Evolutionary conservation across 2,329 filamentous ascomycete species (phyloP), one percentile per base, ranked within the genome.

Genomic region (Calonectria pseudoreteaudii): DNA sequence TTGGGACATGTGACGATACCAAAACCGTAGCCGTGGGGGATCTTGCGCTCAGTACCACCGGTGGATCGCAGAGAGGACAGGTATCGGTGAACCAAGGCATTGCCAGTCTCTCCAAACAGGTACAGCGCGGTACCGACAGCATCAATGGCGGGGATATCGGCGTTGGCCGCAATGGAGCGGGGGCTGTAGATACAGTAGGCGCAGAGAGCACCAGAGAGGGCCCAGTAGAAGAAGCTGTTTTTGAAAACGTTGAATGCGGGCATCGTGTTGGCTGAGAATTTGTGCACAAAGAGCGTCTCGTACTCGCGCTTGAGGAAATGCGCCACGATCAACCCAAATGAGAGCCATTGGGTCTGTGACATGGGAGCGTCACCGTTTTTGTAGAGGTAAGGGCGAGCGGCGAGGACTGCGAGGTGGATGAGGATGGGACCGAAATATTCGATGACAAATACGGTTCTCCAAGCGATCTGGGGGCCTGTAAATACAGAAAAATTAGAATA

Each of bases 291-390:
- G 75, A 98, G 83, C 0, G 97, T 98, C 88, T 99, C 97, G 77
- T 95, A 90, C 88, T 99, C 97, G 82, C 97, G 95, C 90, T 99
- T 99, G 83, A 94, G 78, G 85, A 98, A 99, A 88, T 99, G 97
- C 16, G 94, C 85, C 71, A 92, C 87, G 80, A 98, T 91, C 83
- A 98, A 91, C 74, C 87, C 86, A 83, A 95, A 93, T 66, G 93
- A 90, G 66, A 98, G 88, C 80, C 90, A 91, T 86, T 99, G 97
- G 3, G 91, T 88, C 88, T 86, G 83, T 82, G 90, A 87, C 89
- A 97, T 81, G 82, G 87, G 81, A 80, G 84, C 83, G 80, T 87
- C 82, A 77, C 82, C 82, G 77, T 82, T 82, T 73, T 86, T 85
- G 82, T 90, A 86, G 74, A 88, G 87, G 83, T 93, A 92, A 30